Percentiles rank a stretch among this genome's conserved stretches.
Conservation (phyloP, 2,329 filamentous ascomycete species). For the Pestalotiopsis sp. region DNA sequence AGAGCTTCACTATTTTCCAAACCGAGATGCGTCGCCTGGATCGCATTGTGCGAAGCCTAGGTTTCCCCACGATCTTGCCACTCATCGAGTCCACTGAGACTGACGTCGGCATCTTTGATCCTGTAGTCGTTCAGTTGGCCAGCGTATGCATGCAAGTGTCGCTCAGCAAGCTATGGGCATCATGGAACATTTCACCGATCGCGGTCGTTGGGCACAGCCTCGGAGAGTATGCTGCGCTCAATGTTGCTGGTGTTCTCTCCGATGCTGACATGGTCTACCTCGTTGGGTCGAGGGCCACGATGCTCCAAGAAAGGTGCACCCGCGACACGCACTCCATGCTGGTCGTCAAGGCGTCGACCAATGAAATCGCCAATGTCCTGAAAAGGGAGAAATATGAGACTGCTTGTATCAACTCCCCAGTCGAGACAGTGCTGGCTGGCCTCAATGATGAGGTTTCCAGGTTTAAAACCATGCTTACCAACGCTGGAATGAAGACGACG, state of each 20-base stretch:
- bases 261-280: slow-evolving; percentile 67
- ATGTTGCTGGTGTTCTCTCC: slow-evolving; percentile 67
- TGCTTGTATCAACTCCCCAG: slow-evolving; percentile 71
- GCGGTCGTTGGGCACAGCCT: slow-evolving; percentile 62
- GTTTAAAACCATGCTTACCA: background rate
- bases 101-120: slow-evolving; percentile 38
- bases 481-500: slow-evolving; percentile 3
- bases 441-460: background rate
- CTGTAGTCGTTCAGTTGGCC: slow-evolving; percentile 47
- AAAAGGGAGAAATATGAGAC: slow-evolving; percentile 39
- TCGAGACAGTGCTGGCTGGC: slow-evolving; percentile 63
- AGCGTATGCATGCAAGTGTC: slow-evolving; percentile 52
- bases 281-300: slow-evolving; percentile 62
- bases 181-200: slow-evolving; percentile 48
- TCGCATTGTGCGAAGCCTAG: slow-evolving; percentile 42
- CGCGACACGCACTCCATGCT: slow-evolving; percentile 60
- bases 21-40: slow-evolving; percentile 53
- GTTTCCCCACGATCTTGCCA: slow-evolving; percentile 53
- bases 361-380: slow-evolving; percentile 51
- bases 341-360: slow-evolving; percentile 39
- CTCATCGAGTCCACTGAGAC: slow-evolving; percentile 38
- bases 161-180: slow-evolving; percentile 49
- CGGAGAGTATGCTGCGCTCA: slow-evolving; percentile 69
- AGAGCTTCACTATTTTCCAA: slow-evolving; percentile 21
- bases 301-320: slow-evolving; percentile 62